These are phyloP conservation scores for Melanomma pulvis-pyrius DNA, from an alignment of 495 filamentous ascomycete genomes.

Conservation along the genomic window DNA sequence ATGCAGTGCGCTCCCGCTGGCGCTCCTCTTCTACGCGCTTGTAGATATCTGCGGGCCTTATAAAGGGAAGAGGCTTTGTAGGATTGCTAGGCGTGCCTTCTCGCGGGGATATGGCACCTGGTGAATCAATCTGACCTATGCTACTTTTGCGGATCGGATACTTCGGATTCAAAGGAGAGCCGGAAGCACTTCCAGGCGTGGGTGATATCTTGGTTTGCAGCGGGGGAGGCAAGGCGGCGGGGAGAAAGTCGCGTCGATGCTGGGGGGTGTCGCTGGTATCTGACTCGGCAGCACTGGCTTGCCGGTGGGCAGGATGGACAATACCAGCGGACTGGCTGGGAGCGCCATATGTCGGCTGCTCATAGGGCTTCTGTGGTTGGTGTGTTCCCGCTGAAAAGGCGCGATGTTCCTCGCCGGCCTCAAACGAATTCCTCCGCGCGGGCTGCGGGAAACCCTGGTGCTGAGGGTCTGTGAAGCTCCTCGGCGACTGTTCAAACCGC, in stretches of 20 bases:
- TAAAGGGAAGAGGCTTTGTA: slow-evolving; percentile 61
- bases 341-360: slow-evolving; percentile 15
- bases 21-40: slow-evolving; percentile 70
- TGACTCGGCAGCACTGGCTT: slow-evolving; percentile 34
- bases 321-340: not conserved
- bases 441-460: slow-evolving; percentile 31
- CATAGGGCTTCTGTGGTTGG: slow-evolving; percentile 7
- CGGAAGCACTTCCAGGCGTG: slow-evolving; percentile 15
- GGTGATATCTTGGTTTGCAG: slow-evolving; percentile 40
- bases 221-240: slow-evolving; percentile 44
- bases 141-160: slow-evolving; percentile 67
- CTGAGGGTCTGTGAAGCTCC: slow-evolving; percentile 41
- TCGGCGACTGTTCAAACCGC: slow-evolving; percentile 18
- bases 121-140: slow-evolving; percentile 49
- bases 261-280: slow-evolving; percentile 38
- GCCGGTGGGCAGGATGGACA: slow-evolving; percentile 12
- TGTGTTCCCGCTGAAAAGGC: slow-evolving; percentile 34
- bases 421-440: slow-evolving; percentile 51
- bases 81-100: slow-evolving; percentile 34
- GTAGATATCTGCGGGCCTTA: slow-evolving; percentile 80
- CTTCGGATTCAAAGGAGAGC: slow-evolving; percentile 21
- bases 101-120: slow-evolving; percentile 28
- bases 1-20: slow-evolving; percentile 54
- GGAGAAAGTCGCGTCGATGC: slow-evolving; percentile 45
- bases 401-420: slow-evolving; percentile 52